Evolutionary conservation across 179 eudicot genomes (phyloP).

Genomic region (Silene coronaria): DNA sequence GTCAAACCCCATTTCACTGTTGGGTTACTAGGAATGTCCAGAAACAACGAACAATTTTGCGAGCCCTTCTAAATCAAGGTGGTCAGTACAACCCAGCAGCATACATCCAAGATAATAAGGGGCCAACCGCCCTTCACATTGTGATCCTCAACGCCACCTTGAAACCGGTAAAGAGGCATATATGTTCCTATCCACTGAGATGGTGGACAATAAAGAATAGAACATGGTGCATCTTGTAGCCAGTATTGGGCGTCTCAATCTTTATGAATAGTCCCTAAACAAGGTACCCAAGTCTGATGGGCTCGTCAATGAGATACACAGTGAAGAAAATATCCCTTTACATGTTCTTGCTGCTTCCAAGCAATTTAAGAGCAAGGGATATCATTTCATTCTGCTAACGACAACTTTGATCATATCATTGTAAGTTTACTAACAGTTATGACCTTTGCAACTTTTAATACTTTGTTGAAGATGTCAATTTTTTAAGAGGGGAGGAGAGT

Average conservation of each 20-base stretch:
- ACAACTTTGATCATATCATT: not conserved
- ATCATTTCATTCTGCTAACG: slow-evolving; percentile 7
- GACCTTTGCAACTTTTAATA: too few species aligned
- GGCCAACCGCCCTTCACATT: slow-evolving; percentile 18
- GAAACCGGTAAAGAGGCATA: not conserved
- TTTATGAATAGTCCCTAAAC: too few species aligned
- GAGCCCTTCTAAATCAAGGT: not conserved
- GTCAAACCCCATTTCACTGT: slow-evolving; percentile 2
- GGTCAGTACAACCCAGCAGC: not conserved
- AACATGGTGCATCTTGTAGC: slow-evolving; percentile 22
- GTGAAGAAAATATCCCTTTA: too few species aligned
- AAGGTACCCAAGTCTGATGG: too few species aligned
- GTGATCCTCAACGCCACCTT: not conserved
- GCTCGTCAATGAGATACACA: too few species aligned
- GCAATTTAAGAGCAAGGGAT: too few species aligned
- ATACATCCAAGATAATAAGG: slow-evolving; percentile 15
- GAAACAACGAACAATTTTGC: not conserved
- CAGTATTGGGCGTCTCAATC: too few species aligned
- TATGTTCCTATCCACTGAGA: not conserved
- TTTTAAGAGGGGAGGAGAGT: too few species aligned
- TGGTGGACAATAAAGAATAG: slow-evolving; percentile 15
- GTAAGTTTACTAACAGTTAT: not conserved
- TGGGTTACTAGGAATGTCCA: not conserved
- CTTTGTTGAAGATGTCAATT: too few species aligned
- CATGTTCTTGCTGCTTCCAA: too few species aligned